Evolutionary conservation across 2,329 filamentous ascomycete species (phyloP).

Genomic region (Fusarium torulosum): DNA sequence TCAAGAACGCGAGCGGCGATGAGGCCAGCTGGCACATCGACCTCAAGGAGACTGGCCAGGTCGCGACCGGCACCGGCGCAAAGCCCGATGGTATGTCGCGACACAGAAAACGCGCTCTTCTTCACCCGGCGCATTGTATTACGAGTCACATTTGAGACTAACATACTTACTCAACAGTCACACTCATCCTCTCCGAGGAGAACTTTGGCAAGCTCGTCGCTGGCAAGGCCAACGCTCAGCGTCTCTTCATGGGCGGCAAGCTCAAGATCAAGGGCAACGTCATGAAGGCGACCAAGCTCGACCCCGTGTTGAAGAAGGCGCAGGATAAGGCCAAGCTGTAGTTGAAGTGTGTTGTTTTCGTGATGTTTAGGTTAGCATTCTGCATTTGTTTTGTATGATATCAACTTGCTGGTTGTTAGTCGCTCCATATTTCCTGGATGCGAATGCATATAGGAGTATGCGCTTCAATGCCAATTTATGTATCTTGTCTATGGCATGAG

Average conservation of each 20-base stretch:
- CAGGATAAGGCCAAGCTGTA: constrained; percentile 87
- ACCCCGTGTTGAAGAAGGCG: constrained; percentile 90
- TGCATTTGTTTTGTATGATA: constrained; percentile 44
- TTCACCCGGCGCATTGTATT: constrained; percentile 9
- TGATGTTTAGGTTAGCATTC: constrained; percentile 9
- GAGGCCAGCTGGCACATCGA: constrained; percentile 94
- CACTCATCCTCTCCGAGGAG: constrained; percentile 83
- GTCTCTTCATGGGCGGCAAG: constrained; percentile 97
- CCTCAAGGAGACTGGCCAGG: constrained; percentile 88
- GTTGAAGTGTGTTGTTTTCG: constrained; percentile 34
- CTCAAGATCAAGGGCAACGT: constrained; percentile 98
- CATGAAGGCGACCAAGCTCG: constrained; percentile 98
- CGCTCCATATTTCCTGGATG: constrained; percentile 23
- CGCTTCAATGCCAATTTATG: constrained; percentile 26
- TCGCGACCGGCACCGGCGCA: constrained; percentile 80
- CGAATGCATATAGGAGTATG: constrained; percentile 40
- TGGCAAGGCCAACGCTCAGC: constrained; percentile 94
- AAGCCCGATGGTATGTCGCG: constrained; percentile 81
- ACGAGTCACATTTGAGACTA: constrained; percentile 1
- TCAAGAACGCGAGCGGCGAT: constrained; percentile 88
- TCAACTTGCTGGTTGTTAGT: constrained; percentile 32
- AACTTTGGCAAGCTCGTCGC: constrained; percentile 87
- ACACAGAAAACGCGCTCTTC: neutral
- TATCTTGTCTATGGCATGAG: neutral
- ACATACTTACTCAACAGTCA: constrained; percentile 68